Evolutionary conservation across 805 yeast species (phyloP), one percentile per base, ranked within the genome.

Genomic region (Ogataea trehaloabstinens): DNA sequence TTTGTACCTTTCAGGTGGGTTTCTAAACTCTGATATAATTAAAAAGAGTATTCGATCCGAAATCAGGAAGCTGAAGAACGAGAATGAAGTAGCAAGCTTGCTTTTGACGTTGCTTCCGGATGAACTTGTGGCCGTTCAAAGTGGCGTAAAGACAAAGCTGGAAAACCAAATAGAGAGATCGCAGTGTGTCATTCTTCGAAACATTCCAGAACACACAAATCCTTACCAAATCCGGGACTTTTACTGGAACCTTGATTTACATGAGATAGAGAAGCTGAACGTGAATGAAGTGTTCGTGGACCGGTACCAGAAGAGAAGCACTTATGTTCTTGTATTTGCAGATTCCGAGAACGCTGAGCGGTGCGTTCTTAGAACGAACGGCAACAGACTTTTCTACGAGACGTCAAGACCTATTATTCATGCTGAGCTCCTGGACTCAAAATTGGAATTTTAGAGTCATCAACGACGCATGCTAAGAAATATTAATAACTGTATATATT

Each of bases 331-430:
- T 3, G 57, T 66, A 16, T 82, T 82, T 48, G 64, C 64, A 12
- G 66, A 70, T 44, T 41, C 48, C 2, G 42, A 53, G 2, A 76
- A 75, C 40, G 80, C 86, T 2, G 45, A 43, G 15, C 58, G 78
- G 29, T 82, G 81, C 53, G 73, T 72, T 4, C 56, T 74, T 11
- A 70, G 72, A 44, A 70, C 66, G 49, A 78, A 82, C 53, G 83
- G 84, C 2, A 46, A 51, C 16, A 52, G 50, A 17, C 55, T 64
- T 40, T 64, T 59, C 41, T 49, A 53, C 21, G 54, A 59, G 5
- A 22, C 35, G 1, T 35, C 43, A 16, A 41, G 58, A 36, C 66
- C 68, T 2, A 44, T 56, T 10, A 40, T 64, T 3, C 48, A 44
- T n/a, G 64, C 67, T 1, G 66, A 71, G 60, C 17, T 58, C 5